Evolutionary conservation across 1,284 basidiomycete genomes (phyloP).

Genomic region (Melampsora americana): DNA sequence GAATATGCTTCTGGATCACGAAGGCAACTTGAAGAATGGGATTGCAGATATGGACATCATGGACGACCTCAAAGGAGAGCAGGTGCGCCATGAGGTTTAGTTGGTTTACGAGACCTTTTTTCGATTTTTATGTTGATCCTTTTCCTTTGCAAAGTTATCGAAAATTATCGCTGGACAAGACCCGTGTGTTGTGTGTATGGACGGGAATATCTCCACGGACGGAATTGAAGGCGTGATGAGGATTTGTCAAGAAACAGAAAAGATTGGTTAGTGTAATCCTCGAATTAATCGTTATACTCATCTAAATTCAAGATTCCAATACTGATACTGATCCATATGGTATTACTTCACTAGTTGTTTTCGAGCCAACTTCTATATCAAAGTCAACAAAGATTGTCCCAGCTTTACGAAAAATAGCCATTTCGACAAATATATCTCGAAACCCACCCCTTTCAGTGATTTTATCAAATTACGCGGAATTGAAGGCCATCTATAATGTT

Average conservation of each 20-base stretch:
- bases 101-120: not conserved
- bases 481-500: slow-evolving; percentile 10
- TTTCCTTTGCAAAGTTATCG: slow-evolving; percentile 56
- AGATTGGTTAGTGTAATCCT: slow-evolving; percentile 43
- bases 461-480: slow-evolving; percentile 23
- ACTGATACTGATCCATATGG: not conserved
- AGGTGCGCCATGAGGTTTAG: slow-evolving; percentile 48
- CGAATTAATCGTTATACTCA: slow-evolving; percentile 46
- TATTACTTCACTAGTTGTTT: slow-evolving; percentile 53
- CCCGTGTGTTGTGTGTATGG: slow-evolving; percentile 70
- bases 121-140: not conserved
- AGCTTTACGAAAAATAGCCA: slow-evolving; percentile 57
- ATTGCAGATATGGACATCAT: slow-evolving; percentile 87
- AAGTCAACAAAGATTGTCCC: slow-evolving; percentile 72
- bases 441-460: slow-evolving; percentile 15
- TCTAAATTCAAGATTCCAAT: not conserved
- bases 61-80: slow-evolving; percentile 58
- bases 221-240: slow-evolving; percentile 61
- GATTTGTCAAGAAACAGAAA: slow-evolving; percentile 45
- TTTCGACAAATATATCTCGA: not conserved
- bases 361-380: slow-evolving; percentile 76
- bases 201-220: slow-evolving; percentile 70
- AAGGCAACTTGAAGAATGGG: slow-evolving; percentile 73
- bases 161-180: slow-evolving; percentile 56
- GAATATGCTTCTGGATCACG: slow-evolving; percentile 73